Evolutionary conservation across 306 rosid genomes (phyloP).

Genomic region (Glycine soja): DNA sequence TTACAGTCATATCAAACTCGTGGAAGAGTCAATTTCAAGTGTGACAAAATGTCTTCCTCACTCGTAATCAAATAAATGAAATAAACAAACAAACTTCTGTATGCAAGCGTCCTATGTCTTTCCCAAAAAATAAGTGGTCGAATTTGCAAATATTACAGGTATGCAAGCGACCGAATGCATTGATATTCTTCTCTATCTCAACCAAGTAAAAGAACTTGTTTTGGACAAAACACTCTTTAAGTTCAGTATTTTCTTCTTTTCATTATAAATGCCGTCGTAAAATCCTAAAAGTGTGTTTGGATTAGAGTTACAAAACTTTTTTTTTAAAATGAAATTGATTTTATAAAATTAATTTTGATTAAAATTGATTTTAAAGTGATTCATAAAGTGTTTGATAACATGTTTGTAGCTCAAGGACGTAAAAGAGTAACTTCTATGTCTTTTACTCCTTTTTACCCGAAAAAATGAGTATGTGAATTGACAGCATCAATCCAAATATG

Average conservation of each 20-base stretch:
- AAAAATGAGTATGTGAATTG: too few relatives aligned
- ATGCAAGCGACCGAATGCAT: background rate
- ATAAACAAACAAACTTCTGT: background rate
- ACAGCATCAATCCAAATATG: too few relatives aligned
- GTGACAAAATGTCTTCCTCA: slow-evolving; percentile 17
- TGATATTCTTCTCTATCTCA: background rate
- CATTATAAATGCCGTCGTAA: background rate
- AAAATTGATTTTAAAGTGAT: too few relatives aligned
- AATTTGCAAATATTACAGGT: background rate
- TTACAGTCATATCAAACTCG: background rate
- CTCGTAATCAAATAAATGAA: slow-evolving; percentile 17
- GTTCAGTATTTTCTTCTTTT: background rate
- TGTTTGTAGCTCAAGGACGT: too few relatives aligned
- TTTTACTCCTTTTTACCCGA: too few relatives aligned
- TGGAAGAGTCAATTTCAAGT: slow-evolving; percentile 4
- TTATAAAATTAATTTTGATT: too few relatives aligned
- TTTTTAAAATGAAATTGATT: too few relatives aligned
- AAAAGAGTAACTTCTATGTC: too few relatives aligned
- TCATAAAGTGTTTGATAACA: too few relatives aligned
- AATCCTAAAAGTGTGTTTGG: background rate
- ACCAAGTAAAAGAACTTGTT: background rate
- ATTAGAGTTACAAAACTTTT: too few relatives aligned
- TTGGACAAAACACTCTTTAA: background rate
- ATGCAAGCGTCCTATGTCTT: background rate
- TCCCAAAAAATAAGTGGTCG: background rate